These are phyloP conservation scores for Kwoniella europaea DNA, from an alignment of 768 basidiomycete genomes.

Conservation along the genomic window DNA sequence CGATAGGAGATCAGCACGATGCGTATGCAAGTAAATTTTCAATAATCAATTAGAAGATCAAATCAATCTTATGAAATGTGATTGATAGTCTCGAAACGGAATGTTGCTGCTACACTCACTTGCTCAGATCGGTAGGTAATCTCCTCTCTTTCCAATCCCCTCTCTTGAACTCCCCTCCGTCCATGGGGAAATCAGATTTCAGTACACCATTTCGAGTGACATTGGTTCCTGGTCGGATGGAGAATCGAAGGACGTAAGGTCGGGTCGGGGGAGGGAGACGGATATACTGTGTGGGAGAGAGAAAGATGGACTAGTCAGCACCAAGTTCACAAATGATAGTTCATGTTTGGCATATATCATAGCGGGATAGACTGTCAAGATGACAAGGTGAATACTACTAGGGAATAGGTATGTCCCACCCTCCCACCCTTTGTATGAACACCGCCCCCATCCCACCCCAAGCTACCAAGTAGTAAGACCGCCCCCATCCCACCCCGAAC, in stretches of 20 bases:
- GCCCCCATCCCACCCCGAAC: neutral
- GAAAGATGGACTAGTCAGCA: neutral
- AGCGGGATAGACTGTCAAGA: too few relatives aligned
- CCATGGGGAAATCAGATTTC: conserved; percentile 94
- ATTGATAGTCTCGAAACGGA: too few relatives aligned
- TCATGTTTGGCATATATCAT: too few relatives aligned
- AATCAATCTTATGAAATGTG: conserved; percentile 6
- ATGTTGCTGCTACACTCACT: conserved; percentile 62
- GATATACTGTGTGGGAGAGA: conserved; percentile 74
- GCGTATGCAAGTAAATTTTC: too few relatives aligned
- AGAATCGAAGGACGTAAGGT: conserved; percentile 89
- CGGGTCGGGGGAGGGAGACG: conserved; percentile 87
- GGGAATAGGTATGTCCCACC: neutral
- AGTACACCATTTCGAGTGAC: conserved; percentile 88
- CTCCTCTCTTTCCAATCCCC: conserved; percentile 73
- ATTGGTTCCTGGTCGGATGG: conserved; percentile 88
- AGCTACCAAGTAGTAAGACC: neutral
- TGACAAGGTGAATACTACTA: too few relatives aligned
- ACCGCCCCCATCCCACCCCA: neutral
- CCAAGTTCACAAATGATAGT: too few relatives aligned
- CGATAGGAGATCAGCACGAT: neutral
- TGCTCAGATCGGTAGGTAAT: conserved; percentile 53
- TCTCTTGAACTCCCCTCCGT: conserved; percentile 83
- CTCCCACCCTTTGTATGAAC: neutral
- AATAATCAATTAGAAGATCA: neutral